phyloP scores from a whole-genome alignment of 129 eudicot species.

The Lactuca sativa region DNA sequence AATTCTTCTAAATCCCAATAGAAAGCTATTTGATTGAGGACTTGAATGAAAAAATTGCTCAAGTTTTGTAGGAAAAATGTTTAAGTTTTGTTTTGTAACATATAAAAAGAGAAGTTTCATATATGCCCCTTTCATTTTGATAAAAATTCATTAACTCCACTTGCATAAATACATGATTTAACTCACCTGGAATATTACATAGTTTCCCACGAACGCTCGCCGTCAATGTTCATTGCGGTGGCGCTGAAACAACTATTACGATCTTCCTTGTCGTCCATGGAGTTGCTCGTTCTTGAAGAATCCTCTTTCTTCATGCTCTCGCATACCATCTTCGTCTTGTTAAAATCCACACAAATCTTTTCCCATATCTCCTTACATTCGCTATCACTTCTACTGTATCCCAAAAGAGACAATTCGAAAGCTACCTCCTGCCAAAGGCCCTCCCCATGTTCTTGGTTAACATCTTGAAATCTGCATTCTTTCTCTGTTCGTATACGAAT shows the following conservation, averaged over 20 bases:
- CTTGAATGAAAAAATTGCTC: not conserved
- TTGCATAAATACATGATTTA: not conserved
- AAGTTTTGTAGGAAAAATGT: not conserved
- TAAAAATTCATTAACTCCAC: not conserved
- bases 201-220: constrained; percentile 25
- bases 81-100: not conserved
- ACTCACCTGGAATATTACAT: constrained; percentile 27
- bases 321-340: constrained; percentile 42
- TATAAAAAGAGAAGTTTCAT: not conserved
- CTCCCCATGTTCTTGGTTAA: constrained; percentile 43
- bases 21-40: not conserved
- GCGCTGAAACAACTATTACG: not conserved
- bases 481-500: constrained; percentile 54
- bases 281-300: constrained; percentile 29
- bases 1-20: not conserved
- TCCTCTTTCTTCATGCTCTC: constrained; percentile 25
- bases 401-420: constrained; percentile 64
- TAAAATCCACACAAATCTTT: constrained; percentile 40
- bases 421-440: constrained; percentile 71
- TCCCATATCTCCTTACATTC: constrained; percentile 75
- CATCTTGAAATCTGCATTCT: constrained; percentile 56
- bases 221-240: constrained; percentile 20
- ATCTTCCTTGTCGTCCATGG: not conserved
- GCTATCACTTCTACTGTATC: constrained; percentile 48
- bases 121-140: not conserved